Base-by-base conservation (phyloP, 148 eudicot genomes). In the Vaccinium myrtillus region DNA sequence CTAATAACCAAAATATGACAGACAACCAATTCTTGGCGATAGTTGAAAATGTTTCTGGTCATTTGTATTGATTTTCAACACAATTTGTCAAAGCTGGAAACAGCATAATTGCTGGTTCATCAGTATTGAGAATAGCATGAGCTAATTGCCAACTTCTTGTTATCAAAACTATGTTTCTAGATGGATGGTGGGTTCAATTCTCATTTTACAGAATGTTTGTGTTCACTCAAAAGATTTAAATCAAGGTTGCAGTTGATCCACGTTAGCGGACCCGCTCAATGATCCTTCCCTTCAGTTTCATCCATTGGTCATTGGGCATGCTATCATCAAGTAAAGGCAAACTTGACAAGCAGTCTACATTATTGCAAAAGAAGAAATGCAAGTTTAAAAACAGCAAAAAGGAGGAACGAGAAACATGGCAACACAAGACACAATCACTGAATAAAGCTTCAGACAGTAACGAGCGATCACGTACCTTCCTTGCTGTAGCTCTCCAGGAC, bases 401-500 rank as follows among this genome's bases (percentile, higher is more conserved):
- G 49, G 25, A 77, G 49, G 12, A 49, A 19, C 36, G 0, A 54
- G 36, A 15, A 78, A 53, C n/a, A 27, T 54, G 81, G 58, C 27
- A 49, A 50, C 79, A n/a, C 19, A 11, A 77, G 79, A 77, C 13
- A 73, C 21, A 19, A 48, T 21, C 54, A 8, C 2, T 30, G 18
- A 51, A 61, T 23, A 49, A 63, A 69, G 56, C 39, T 80, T 51
- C 13, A 74, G 32, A 74, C 10, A 18, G 32, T 36, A 81, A 56
- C 70, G n/a, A 76, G 50, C 11, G 65, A 67, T 16, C 9, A 70
- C 48, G 7, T 55, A 93, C 99, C 97, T 88, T 91, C 83, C 88
- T 88, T 32, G 97, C 98, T 65, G 93, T 91, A 83, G 91, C 91
- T 90, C 99, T 90, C 99, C 99, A 96, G 14, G 97, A 96, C 48